phyloP scores from a whole-genome alignment of 2,329 filamentous ascomycete genomes.

The Diaporthe citriasiana region DNA sequence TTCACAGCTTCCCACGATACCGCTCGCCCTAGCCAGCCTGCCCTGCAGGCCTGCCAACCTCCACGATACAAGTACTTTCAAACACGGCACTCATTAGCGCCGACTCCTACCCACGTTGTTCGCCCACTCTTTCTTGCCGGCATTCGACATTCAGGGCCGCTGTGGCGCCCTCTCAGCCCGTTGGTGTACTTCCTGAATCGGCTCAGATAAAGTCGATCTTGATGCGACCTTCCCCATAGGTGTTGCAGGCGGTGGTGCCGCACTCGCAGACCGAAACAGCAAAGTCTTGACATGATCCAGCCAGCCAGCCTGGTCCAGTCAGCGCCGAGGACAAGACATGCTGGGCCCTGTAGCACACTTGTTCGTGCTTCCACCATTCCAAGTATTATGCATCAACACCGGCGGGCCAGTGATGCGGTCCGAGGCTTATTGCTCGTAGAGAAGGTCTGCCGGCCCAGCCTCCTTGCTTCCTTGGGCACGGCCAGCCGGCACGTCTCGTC shows the following conservation, averaged over 20 bases:
- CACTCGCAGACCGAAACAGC: slow-evolving; percentile 25
- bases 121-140: slow-evolving; percentile 11
- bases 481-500: background rate
- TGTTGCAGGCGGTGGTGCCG: slow-evolving; percentile 12
- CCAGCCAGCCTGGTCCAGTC: background rate
- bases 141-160: slow-evolving; percentile 19
- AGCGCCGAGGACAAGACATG: slow-evolving; percentile 20
- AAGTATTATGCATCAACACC: slow-evolving; percentile 7
- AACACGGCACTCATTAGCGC: slow-evolving; percentile 32
- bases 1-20: slow-evolving; percentile 27
- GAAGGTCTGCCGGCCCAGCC: background rate
- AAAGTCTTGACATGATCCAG: slow-evolving; percentile 6
- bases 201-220: slow-evolving; percentile 15
- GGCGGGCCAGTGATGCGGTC: background rate
- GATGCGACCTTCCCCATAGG: slow-evolving; percentile 39
- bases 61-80: slow-evolving; percentile 3
- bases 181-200: slow-evolving; percentile 16
- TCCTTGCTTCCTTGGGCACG: background rate
- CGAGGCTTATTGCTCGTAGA: background rate
- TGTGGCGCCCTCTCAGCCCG: slow-evolving; percentile 5
- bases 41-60: background rate
- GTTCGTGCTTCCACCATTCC: slow-evolving; percentile 5
- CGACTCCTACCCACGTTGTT: slow-evolving; percentile 27
- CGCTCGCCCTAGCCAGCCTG: background rate
- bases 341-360: background rate